phyloP scores from a whole-genome alignment of 2,329 filamentous ascomycete genomes.

The Fusarium poae region DNA sequence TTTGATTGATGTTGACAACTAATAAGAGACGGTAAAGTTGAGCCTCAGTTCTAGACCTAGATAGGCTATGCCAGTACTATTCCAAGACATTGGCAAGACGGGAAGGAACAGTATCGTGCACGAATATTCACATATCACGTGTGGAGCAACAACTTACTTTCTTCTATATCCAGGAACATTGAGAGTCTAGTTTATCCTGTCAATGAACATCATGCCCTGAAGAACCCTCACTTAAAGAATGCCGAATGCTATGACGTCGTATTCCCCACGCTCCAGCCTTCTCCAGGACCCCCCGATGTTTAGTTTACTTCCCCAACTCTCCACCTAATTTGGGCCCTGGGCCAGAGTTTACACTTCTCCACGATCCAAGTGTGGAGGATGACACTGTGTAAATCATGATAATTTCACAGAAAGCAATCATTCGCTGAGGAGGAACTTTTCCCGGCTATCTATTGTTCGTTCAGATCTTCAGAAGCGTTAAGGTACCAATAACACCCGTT shows the following conservation, averaged over 20 bases:
- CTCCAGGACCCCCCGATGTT: conserved; percentile 20
- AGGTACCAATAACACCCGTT: neutral
- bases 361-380: conserved; percentile 5
- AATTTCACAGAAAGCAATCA: neutral
- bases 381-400: neutral
- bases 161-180: conserved; percentile 1
- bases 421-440: neutral
- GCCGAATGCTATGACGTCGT: conserved; percentile 43
- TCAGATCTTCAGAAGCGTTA: neutral
- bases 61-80: neutral
- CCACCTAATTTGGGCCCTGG: conserved; percentile 24
- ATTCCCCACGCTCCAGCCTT: conserved; percentile 41
- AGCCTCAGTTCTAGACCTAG: conserved; percentile 41
- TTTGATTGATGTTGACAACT: conserved; percentile 2
- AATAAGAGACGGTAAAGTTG: conserved; percentile 18
- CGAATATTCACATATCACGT: conserved; percentile 6
- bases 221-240: conserved; percentile 4
- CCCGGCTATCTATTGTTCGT: neutral
- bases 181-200: conserved; percentile 1
- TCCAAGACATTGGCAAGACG: conserved; percentile 13
- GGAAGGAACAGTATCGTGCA: conserved; percentile 1
- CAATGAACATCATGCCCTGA: conserved; percentile 28
- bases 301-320: conserved; percentile 31
- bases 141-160: neutral
- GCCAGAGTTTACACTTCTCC: conserved; percentile 16